A percentile compares a stretch with the other conserved stretches of the same genome.
These are phyloP conservation scores for Sugiyamaella lignohabitans DNA, from an alignment of 805 yeast genomes.

Conservation along the genomic window DNA sequence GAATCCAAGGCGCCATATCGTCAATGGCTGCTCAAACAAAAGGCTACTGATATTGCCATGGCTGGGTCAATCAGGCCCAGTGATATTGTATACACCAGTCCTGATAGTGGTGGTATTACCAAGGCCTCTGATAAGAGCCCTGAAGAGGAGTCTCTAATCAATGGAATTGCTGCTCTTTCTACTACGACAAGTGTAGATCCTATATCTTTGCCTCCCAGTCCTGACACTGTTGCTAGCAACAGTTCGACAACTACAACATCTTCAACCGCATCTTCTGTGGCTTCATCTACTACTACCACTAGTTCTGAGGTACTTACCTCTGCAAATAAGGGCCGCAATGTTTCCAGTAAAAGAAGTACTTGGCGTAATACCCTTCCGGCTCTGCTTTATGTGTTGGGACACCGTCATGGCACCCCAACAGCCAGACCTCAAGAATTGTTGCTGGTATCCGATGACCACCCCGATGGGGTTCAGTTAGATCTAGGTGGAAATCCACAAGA, in stretches of 20 bases:
- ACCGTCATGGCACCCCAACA: constrained; percentile 8
- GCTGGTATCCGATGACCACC: constrained; percentile 1
- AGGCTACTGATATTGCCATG: constrained; percentile 22
- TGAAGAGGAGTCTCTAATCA: neutral
- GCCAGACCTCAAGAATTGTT: constrained; percentile 6
- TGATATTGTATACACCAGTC: constrained; percentile 7
- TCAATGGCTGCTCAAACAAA: constrained; percentile 33
- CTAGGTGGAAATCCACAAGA: constrained; percentile 6
- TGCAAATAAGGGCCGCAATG: constrained; percentile 63
- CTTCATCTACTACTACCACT: neutral
- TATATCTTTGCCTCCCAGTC: neutral
- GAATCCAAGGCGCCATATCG: constrained; percentile 33
- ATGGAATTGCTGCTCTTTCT: neutral
- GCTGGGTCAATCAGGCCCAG: constrained; percentile 16
- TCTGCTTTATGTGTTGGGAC: constrained; percentile 36
- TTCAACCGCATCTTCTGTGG: neutral
- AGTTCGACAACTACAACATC: neutral
- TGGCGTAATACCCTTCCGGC: constrained; percentile 89
- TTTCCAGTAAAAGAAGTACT: constrained; percentile 37
- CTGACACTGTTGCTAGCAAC: neutral
- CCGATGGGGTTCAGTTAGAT: neutral
- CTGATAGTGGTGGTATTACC: constrained; percentile 1
- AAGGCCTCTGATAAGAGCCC: neutral
- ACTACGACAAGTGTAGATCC: neutral
- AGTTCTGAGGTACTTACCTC: neutral